Evolutionary conservation across 352 stramenopile species (phyloP).

Genomic region (Blastocystis sp.): DNA sequence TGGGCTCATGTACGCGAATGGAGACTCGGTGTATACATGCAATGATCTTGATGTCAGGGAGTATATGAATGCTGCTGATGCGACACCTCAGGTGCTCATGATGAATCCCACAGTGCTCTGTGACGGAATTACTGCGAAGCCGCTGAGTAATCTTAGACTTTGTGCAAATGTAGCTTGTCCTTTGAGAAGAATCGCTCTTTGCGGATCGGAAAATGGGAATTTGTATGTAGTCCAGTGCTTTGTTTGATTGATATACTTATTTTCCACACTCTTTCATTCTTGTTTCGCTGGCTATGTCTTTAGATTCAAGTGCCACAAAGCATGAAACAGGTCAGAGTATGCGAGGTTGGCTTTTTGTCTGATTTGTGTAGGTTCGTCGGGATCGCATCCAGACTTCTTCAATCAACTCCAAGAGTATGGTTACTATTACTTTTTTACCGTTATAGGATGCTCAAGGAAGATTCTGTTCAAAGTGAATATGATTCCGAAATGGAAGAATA

Average conservation of each 20-base stretch:
- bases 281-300: not conserved
- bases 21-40: not conserved
- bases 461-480: not conserved
- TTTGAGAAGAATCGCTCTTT: constrained; percentile 50
- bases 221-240: constrained; percentile 52
- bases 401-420: too few species aligned
- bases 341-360: not conserved
- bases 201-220: constrained; percentile 45
- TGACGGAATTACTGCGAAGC: constrained; percentile 45
- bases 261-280: not conserved
- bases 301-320: not conserved
- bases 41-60: constrained; percentile 44
- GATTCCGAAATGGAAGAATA: not conserved
- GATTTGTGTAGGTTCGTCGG: not conserved
- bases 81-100: not conserved
- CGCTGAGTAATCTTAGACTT: constrained; percentile 46
- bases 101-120: not conserved
- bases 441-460: not conserved
- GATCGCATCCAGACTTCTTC: not conserved
- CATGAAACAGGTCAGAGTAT: not conserved
- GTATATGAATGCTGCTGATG: not conserved
- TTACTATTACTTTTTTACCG: too few species aligned
- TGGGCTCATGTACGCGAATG: not conserved
- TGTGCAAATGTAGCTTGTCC: constrained; percentile 27
- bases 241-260: constrained; percentile 47